These are phyloP conservation scores for Plasmopara muralis DNA, from an alignment of 352 stramenopile genomes.

Conservation along the genomic window DNA sequence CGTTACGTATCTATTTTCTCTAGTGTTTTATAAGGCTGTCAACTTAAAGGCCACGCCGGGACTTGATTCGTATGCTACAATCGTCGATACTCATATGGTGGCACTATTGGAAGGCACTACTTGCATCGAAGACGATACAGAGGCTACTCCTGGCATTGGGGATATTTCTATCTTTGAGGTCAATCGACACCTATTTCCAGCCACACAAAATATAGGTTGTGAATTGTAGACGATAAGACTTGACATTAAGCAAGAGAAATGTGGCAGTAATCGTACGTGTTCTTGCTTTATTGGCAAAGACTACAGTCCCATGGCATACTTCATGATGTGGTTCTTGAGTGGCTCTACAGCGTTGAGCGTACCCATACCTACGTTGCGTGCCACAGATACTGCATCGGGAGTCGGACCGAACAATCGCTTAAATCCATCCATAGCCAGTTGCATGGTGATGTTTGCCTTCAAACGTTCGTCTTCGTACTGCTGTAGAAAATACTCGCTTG, in stretches of 20 bases:
- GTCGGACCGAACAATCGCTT: constrained; percentile 82
- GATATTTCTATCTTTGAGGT: constrained; percentile 74
- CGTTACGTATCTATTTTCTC: constrained; percentile 73
- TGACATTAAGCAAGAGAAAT: constrained; percentile 7
- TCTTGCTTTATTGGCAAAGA: neutral
- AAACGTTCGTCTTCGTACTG: constrained; percentile 87
- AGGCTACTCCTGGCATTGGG: constrained; percentile 63
- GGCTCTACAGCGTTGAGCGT: constrained; percentile 80
- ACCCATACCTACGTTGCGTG: constrained; percentile 82
- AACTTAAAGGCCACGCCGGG: constrained; percentile 71
- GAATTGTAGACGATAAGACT: neutral
- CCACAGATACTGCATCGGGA: constrained; percentile 60
- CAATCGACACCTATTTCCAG: constrained; percentile 51
- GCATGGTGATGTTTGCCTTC: constrained; percentile 77
- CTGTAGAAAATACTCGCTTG: constrained; percentile 65
- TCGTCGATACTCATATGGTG: constrained; percentile 66
- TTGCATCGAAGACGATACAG: constrained; percentile 38
- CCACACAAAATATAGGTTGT: neutral
- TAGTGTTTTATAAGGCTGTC: constrained; percentile 78
- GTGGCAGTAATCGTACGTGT: constrained; percentile 21
- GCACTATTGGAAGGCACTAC: constrained; percentile 35
- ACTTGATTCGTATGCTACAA: constrained; percentile 72
- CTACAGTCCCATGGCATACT: constrained; percentile 84
- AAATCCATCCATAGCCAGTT: constrained; percentile 83
- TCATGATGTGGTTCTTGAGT: constrained; percentile 88